Evolutionary conservation across 2,329 filamentous ascomycete species (phyloP).

Genomic region (Pseudogymnoascus sp.): DNA sequence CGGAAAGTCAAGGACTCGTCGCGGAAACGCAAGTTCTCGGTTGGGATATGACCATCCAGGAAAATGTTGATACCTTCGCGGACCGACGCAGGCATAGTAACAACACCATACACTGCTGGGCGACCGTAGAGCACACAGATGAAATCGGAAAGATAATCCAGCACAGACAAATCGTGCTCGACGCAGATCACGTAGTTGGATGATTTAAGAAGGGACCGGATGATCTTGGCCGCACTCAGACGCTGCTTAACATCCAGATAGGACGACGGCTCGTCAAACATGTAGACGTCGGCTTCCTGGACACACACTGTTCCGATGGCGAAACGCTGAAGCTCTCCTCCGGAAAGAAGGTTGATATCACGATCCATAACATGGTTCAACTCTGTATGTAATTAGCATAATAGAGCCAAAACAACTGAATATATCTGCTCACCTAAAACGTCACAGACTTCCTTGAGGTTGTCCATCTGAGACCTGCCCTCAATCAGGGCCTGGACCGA

Average conservation of each 20-base stretch:
- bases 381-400: conserved; percentile 40
- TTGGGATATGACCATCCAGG: conserved; percentile 94
- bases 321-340: conserved; percentile 96
- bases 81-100: conserved; percentile 89
- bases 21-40: conserved; percentile 96
- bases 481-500: conserved; percentile 72
- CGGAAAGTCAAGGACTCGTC: conserved; percentile 96
- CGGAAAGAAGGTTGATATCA: conserved; percentile 82
- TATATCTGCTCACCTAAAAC: conserved; percentile 48
- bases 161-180: conserved; percentile 96
- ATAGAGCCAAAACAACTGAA: background rate
- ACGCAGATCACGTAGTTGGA: conserved; percentile 97
- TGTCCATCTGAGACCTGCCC: conserved; percentile 65
- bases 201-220: conserved; percentile 78
- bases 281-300: conserved; percentile 95
- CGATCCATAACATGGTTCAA: conserved; percentile 84
- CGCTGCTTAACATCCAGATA: conserved; percentile 99
- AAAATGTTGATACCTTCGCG: conserved; percentile 99
- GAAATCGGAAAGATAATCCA: conserved; percentile 98
- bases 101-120: conserved; percentile 94
- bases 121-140: conserved; percentile 95
- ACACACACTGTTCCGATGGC: conserved; percentile 94
- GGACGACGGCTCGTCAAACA: conserved; percentile 99
- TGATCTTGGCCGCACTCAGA: conserved; percentile 83
- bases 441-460: conserved; percentile 74